Conservation (phyloP, 441 rosid species). For the Viola pubescens region DNA sequence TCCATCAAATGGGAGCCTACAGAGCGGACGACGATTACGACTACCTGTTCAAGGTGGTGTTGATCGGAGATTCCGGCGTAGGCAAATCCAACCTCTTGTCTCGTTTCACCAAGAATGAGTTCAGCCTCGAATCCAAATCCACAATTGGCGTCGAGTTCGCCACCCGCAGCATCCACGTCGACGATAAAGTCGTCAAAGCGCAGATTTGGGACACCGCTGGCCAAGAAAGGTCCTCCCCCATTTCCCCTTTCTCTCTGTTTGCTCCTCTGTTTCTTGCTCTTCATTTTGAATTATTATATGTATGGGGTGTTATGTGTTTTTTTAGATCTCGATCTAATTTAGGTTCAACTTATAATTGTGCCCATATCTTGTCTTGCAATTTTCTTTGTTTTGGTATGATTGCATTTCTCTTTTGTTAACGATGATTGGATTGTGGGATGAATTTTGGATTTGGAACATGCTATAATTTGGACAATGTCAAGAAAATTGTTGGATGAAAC, state of each 20-base stretch:
- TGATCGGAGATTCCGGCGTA: conserved; percentile 82
- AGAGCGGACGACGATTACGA: conserved; percentile 80
- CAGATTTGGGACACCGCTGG: conserved; percentile 98
- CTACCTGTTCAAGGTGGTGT: conserved; percentile 72
- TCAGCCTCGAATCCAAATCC: conserved; percentile 71
- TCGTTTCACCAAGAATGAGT: conserved; percentile 69
- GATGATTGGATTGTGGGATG: no score
- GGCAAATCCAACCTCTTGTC: conserved; percentile 76
- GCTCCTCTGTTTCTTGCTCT: no score
- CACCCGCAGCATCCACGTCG: conserved; percentile 67
- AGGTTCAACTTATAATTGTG: no score
- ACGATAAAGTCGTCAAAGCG: conserved; percentile 75
- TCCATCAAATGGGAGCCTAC: conserved; percentile 47
- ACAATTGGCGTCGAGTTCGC: conserved; percentile 88
- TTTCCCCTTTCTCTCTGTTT: neutral
- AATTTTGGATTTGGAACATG: no score
- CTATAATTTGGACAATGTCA: no score
- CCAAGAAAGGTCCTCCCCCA: conserved; percentile 58
- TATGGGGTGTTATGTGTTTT: neutral
- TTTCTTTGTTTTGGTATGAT: no score
- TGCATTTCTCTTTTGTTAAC: no score
- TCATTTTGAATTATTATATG: neutral
- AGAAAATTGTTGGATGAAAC: no score
- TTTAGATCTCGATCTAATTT: neutral
- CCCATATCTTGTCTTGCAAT: no score